A percentile compares a stretch with the other conserved stretches of the same genome.
These are phyloP conservation scores for Metarhizium rileyi DNA, from an alignment of 2,329 filamentous ascomycete species.

Conservation along the genomic window DNA sequence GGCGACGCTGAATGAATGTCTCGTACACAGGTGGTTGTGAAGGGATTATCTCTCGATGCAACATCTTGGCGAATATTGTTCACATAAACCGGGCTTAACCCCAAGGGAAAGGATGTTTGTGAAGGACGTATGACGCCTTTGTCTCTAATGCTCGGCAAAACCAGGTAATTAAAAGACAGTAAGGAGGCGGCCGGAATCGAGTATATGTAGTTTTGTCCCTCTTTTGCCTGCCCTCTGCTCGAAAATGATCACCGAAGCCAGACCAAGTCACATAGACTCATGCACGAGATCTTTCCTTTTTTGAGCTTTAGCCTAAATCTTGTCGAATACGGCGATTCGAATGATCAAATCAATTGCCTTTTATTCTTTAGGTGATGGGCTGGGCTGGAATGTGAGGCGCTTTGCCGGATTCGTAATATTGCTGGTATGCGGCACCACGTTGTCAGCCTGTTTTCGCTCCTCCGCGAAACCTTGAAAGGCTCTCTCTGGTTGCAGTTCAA, in stretches of 20 bases:
- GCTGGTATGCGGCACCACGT: constrained; percentile 7
- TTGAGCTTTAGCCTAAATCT: not conserved
- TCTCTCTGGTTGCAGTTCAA: not conserved
- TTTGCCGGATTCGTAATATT: constrained; percentile 6
- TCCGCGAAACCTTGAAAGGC: not conserved
- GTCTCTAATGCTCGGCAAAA: not conserved
- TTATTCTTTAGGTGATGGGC: constrained; percentile 3
- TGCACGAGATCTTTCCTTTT: not conserved
- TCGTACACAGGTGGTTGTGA: constrained; percentile 20
- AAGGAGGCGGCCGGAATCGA: not conserved
- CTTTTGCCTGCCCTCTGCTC: not conserved
- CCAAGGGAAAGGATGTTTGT: not conserved
- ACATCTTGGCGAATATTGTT: constrained; percentile 17
- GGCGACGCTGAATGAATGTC: constrained; percentile 19
- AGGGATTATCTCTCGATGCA: constrained; percentile 21
- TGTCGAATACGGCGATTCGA: constrained; percentile 5
- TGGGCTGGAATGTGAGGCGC: constrained; percentile 4
- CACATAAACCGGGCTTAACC: not conserved
- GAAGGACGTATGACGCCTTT: not conserved
- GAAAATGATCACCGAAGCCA: not conserved
- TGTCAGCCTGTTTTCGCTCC: constrained; percentile 5
- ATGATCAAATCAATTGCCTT: not conserved
- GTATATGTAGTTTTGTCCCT: constrained; percentile 3
- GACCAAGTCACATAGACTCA: not conserved
- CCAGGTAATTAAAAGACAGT: not conserved